Evolutionary conservation across 2,329 filamentous ascomycete species (phyloP).

Genomic region (Botrytis squamosa): DNA sequence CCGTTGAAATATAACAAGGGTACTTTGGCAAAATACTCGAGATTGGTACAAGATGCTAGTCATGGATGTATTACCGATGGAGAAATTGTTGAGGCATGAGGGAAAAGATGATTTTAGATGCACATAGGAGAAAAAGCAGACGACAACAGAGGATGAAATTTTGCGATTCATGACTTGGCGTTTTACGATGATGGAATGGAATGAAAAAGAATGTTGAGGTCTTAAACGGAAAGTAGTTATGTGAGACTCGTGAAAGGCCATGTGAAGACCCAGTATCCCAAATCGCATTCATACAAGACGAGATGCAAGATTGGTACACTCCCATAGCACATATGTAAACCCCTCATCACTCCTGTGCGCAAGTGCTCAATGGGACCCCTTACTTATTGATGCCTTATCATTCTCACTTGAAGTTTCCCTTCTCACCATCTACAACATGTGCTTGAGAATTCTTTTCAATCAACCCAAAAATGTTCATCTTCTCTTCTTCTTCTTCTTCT

Average conservation of each 20-base stretch:
- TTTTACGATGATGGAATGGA: not conserved
- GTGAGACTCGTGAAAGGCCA: not conserved
- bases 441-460: not conserved
- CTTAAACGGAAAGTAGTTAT: not conserved
- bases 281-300: not conserved
- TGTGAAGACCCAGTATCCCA: not conserved
- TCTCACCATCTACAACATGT: not conserved
- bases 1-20: slow-evolving; percentile 57
- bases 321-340: not conserved
- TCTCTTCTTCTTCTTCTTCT: not conserved
- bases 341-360: not conserved
- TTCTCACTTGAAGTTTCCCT: not conserved
- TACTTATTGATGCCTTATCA: not conserved
- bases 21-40: slow-evolving; percentile 58
- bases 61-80: slow-evolving; percentile 58
- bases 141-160: not conserved
- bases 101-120: not conserved
- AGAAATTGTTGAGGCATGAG: slow-evolving; percentile 25
- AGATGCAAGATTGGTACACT: not conserved
- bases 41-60: slow-evolving; percentile 55
- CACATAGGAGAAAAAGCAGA: not conserved
- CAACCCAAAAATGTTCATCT: not conserved
- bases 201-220: not conserved
- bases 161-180: not conserved
- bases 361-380: not conserved